Evolutionary conservation across 345 rosid species (phyloP).

Genomic region (Gynandropsis gynandra): DNA sequence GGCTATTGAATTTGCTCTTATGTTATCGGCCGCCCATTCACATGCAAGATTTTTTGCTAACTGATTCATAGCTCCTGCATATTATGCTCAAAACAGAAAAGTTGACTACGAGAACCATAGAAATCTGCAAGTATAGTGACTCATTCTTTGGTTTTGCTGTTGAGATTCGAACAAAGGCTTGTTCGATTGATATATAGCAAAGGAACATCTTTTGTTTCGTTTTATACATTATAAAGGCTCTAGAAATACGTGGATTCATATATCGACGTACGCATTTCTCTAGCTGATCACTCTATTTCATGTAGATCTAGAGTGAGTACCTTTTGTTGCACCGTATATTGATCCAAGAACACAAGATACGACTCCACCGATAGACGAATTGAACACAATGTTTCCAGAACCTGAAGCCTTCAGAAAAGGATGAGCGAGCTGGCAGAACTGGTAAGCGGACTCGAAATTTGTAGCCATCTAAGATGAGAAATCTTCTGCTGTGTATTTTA

Average conservation of each 20-base stretch:
- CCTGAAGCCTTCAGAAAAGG: constrained; percentile 48
- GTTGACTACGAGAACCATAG: no score
- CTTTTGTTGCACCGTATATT: constrained; percentile 51
- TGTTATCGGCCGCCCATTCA: constrained; percentile 62
- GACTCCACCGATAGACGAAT: constrained; percentile 49
- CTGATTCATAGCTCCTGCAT: constrained; percentile 31
- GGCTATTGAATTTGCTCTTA: constrained; percentile 53
- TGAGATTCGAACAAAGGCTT: no score
- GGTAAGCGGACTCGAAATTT: constrained; percentile 55
- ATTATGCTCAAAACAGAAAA: constrained; percentile 1
- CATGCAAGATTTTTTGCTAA: constrained; percentile 52
- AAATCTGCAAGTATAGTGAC: no score
- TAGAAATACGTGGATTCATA: no score
- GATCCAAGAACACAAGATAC: constrained; percentile 47
- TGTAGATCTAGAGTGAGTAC: no score
- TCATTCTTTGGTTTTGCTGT: no score
- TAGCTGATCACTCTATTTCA: no score
- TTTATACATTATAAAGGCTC: no score
- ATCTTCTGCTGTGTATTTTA: constrained; percentile 41
- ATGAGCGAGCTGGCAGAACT: constrained; percentile 17
- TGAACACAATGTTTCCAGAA: constrained; percentile 46
- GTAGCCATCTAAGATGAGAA: constrained; percentile 40
- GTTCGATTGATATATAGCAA: no score
- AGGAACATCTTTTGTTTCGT: no score
- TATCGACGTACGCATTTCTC: no score